Conservation (phyloP, 192 early-diverging fungal species). For the Coemansia sp. region DNA sequence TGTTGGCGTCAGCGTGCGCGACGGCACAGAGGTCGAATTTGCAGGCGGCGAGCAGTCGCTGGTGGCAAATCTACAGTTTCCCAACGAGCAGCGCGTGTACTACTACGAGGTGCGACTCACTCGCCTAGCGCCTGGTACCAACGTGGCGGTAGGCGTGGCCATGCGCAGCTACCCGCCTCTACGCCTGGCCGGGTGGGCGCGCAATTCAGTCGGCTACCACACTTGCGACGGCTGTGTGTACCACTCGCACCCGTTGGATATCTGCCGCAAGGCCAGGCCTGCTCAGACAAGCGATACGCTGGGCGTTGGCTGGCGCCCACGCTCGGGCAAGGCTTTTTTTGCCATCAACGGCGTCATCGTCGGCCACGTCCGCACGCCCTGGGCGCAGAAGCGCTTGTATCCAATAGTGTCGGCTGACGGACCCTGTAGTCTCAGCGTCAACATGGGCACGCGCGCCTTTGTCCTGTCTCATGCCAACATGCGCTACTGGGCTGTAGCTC, state of each 20-base stretch:
- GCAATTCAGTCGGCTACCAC: slow-evolving; percentile 72
- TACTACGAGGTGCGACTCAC: slow-evolving; percentile 54
- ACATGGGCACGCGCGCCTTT: slow-evolving; percentile 50
- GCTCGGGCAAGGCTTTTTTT: slow-evolving; percentile 73
- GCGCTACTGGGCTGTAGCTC: slow-evolving; percentile 52
- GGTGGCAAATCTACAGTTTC: slow-evolving; percentile 51
- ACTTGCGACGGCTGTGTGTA: slow-evolving; percentile 66
- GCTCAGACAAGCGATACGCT: slow-evolving; percentile 65
- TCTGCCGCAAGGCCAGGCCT: slow-evolving; percentile 18
- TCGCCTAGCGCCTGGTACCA: slow-evolving; percentile 63
- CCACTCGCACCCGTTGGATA: slow-evolving; percentile 62
- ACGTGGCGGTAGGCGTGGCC: slow-evolving; percentile 69
- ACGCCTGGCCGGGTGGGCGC: slow-evolving; percentile 77
- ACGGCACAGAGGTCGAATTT: slow-evolving; percentile 48
- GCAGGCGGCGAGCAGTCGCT: slow-evolving; percentile 42
- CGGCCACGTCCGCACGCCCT: slow-evolving; percentile 62
- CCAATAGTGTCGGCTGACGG: slow-evolving; percentile 55
- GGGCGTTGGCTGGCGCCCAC: slow-evolving; percentile 73
- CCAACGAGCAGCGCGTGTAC: slow-evolving; percentile 56
- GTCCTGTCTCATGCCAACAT: slow-evolving; percentile 55
- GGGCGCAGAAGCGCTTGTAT: slow-evolving; percentile 68
- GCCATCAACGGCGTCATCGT: slow-evolving; percentile 73
- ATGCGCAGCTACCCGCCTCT: slow-evolving; percentile 70
- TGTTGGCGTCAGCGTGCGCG: slow-evolving; percentile 23
- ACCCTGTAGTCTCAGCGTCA: slow-evolving; percentile 46